Evolutionary conservation across 2,329 filamentous ascomycete genomes (phyloP), one percentile per base, ranked within the genome.

Genomic region (Alternaria ventricosa): DNA sequence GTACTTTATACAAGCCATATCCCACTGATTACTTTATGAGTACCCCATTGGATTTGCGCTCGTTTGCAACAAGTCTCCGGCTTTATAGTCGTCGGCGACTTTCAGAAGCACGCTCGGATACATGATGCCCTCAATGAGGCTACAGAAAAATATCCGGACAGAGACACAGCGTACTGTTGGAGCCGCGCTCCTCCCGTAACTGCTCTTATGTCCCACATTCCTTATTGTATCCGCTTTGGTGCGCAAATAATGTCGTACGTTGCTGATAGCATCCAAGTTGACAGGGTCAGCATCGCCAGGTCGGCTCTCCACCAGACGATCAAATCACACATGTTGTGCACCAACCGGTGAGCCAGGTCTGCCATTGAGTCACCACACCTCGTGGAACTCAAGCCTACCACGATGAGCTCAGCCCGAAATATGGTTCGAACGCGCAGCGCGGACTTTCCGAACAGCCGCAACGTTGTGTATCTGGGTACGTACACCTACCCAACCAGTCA

Each of bases 181-280:
- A 51, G 28, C 28, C 18, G 9, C 28, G 28, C 49, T 33, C 28
- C 13, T 51, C 18, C 28, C n/a, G 49, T 51, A 13, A 7, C 8
- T 27, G 25, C 15, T 28, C 2, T 49, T 3, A 12, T 49, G 45
- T 8, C 23, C 45, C 45, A 28, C 15, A 18, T 27, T 49, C 11
- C 36, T 30, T 18, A 53, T 51, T 3, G 30, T 36, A 12, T 47
- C 33, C 22, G 20, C n/a, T 36, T 55, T 41, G 6, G 28, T 41
- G 49, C 30, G 49, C 20, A 36, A 51, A 41, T 53, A 9, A 30
- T 53, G 49, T 25, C 30, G 28, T 53, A 41, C 49, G 10, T 53
- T 22, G 60, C 47, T 54, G 60, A 55, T 54, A 11, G 20, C 57
- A 28, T 30, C 13, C 43, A 49, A n/a, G 33, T 49, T 49, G 36